Evolutionary conservation across 352 stramenopile genomes (phyloP), one percentile per base, ranked within the genome.

Genomic region (Globisporangium acanthophoron): DNA sequence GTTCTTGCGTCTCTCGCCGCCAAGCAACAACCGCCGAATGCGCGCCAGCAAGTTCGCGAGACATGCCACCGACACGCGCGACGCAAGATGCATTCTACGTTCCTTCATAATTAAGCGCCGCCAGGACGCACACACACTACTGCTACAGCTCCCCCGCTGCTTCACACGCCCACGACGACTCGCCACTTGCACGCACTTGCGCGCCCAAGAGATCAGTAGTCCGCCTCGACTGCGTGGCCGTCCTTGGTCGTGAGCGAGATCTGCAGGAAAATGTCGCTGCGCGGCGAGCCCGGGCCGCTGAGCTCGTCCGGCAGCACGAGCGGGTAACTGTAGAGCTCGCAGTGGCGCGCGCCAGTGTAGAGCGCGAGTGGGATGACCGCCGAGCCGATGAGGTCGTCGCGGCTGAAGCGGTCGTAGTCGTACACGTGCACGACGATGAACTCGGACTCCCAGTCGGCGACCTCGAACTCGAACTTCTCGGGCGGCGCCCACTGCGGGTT

Each of bases 311-410:
- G 80, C 41, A 90, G 59, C 52, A 90, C 80, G 31, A 90, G 65
- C 52, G 77, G 77, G 64, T 88, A 90, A 66, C 74, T 82, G 65
- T 85, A 88, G 56, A 88, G 71, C 46, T 87, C 73, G 54, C 66
- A 66, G 61, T 90, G 77, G 13, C 80, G 74, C 9, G 70, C 58
- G 46, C 76, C 80, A 11, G 76, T 70, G 59, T 75, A 90, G 16
- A 90, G 74, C 52, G 73, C 67, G 24, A 90, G 65, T 24, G 80
- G 80, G 33, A 90, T 81, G 12, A 86, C 64, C 8, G 80, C 80
- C 54, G 76, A 86, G 47, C 80, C 82, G 48, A 92, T 79, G 50
- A 92, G 69, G 59, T 92, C 80, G 61, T 90, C 82, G 40, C 69
- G 66, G n/a, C 61, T 74, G 35, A 87, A 73, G 18, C 71, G 68